phyloP scores from a whole-genome alignment of 2,329 filamentous ascomycete genomes.

The Fusarium xylarioides region DNA sequence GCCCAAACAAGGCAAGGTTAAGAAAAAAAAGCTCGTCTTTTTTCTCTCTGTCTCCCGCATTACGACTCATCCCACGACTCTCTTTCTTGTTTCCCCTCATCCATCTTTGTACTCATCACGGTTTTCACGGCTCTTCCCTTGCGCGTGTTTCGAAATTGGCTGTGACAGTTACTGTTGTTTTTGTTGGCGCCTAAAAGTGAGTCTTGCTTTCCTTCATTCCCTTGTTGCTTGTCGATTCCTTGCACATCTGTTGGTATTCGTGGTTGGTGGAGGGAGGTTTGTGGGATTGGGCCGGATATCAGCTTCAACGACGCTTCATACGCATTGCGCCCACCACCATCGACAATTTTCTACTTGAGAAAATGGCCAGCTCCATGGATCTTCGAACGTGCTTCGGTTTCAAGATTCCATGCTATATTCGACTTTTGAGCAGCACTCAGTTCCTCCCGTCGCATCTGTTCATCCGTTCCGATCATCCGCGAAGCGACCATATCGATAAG shows the following conservation, averaged over 20 bases:
- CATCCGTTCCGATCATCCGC: constrained; percentile 1
- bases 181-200: constrained; percentile 65
- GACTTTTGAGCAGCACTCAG: neutral
- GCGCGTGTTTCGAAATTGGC: constrained; percentile 56
- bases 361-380: neutral
- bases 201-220: constrained; percentile 47
- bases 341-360: constrained; percentile 2
- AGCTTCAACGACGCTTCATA: constrained; percentile 8
- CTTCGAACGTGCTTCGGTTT: neutral
- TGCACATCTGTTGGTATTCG: constrained; percentile 33
- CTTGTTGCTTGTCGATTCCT: constrained; percentile 28
- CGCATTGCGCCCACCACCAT: constrained; percentile 15
- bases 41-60: constrained; percentile 43
- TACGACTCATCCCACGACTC: constrained; percentile 48
- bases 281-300: constrained; percentile 25
- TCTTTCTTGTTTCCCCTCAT: constrained; percentile 48
- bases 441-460: neutral
- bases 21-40: constrained; percentile 50
- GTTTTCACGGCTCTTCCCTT: constrained; percentile 58
- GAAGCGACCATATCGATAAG: constrained; percentile 12
- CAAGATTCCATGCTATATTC: neutral
- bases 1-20: constrained; percentile 46
- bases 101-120: constrained; percentile 49
- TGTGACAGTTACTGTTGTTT: constrained; percentile 56
- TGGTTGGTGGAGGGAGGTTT: constrained; percentile 29